Conservation (phyloP, 306 rosid genomes). For the Castanea mollissima region DNA sequence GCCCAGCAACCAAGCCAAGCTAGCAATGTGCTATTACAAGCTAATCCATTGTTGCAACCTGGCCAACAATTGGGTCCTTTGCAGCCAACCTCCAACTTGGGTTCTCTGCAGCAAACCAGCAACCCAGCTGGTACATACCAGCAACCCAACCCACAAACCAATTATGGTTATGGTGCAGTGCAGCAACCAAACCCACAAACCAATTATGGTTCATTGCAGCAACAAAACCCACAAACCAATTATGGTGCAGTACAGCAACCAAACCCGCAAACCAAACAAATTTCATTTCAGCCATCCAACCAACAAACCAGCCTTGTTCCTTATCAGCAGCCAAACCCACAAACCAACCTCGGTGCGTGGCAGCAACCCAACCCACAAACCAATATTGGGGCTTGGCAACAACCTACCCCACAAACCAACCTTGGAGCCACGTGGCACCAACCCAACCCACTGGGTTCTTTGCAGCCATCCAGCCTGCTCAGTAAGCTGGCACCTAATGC, state of each 20-base stretch:
- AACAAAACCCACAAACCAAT: neutral
- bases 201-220: neutral
- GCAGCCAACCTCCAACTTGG: neutral
- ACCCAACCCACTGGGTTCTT: neutral
- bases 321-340: neutral
- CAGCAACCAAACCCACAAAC: neutral
- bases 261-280: neutral
- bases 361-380: neutral
- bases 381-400: neutral
- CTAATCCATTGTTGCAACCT: neutral
- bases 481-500: slow-evolving; percentile 16
- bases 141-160: neutral
- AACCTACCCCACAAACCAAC: neutral
- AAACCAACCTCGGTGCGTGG: neutral
- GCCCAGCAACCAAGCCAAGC: neutral
- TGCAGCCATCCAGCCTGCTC: neutral
- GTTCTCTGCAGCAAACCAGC: neutral
- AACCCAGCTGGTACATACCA: neutral
- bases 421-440: neutral
- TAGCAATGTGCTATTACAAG: neutral
- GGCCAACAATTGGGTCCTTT: neutral
- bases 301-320: neutral
- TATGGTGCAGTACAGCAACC: neutral
- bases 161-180: neutral
- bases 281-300: neutral